phyloP scores from a whole-genome alignment of 441 rosid genomes.

The Populus hybrid region DNA sequence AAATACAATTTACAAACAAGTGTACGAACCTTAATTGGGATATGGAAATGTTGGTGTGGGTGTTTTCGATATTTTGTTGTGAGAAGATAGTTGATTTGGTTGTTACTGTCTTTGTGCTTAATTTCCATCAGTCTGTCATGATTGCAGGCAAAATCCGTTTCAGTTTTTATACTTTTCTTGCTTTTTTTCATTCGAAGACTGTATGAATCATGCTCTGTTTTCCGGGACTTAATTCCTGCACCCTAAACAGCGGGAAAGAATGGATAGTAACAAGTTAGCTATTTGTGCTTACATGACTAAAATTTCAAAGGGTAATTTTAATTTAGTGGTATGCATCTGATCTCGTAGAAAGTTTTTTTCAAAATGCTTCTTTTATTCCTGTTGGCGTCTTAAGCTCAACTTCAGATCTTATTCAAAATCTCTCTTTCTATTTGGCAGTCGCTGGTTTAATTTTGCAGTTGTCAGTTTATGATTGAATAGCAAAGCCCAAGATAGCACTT shows the following conservation, averaged over 20 bases:
- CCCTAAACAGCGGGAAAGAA: not conserved
- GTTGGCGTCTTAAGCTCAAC: not conserved
- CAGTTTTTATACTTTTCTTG: not conserved
- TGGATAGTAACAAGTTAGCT: not conserved
- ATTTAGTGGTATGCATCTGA: not conserved
- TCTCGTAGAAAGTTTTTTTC: not conserved
- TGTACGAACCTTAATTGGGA: not conserved
- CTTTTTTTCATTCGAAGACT: not conserved
- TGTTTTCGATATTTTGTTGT: not conserved
- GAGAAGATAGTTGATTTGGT: not conserved
- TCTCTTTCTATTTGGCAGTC: not conserved
- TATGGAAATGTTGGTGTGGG: not conserved
- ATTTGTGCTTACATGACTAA: not conserved
- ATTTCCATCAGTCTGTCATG: not conserved
- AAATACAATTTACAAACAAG: not conserved
- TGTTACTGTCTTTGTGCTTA: not conserved
- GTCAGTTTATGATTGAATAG: not conserved
- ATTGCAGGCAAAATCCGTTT: not conserved
- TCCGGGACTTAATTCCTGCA: not conserved
- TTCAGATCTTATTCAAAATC: slow-evolving; percentile 1
- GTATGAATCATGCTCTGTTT: not conserved
- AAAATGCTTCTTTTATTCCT: not conserved
- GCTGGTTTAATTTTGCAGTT: not conserved
- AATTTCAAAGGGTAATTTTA: not conserved
- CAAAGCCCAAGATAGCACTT: not conserved